Base-by-base conservation (phyloP, 1,284 basidiomycete species). In the Fomes fomentarius region DNA sequence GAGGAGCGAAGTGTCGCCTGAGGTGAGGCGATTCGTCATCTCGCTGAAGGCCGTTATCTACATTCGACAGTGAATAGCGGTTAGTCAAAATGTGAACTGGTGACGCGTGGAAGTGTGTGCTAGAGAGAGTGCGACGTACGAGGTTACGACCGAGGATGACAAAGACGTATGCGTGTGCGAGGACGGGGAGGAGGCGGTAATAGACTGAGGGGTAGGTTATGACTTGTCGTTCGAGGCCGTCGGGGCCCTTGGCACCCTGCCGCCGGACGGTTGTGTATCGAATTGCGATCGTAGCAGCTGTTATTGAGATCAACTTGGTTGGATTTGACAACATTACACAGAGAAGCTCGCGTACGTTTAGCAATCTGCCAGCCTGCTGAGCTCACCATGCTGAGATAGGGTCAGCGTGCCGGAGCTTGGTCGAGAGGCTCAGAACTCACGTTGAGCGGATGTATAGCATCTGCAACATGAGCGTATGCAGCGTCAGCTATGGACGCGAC, bases 251-350 rank as follows among this genome's bases (percentile, higher is more conserved):
- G 58, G 78, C 75, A 11, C 87, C 85, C 69, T 93, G 91, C 33
- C 91, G 74, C 7, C 91, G 82, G 28, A 91, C 84, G 12, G 84
- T 85, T 5, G 83, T 77, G 64, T 94, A 94, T 2, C 91, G 82
- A 26, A 91, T 83, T 0, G 89, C 78, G 41, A 93, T 80, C 0
- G 90, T 91, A 0, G 80, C 81, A 50, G 83, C 90, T 84, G n/a
- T n/a, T n/a, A n/a, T n/a, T n/a, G n/a, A n/a, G n/a, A n/a, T n/a
- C n/a, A n/a, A n/a, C n/a, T n/a, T n/a, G n/a, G n/a, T n/a, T n/a
- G n/a, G n/a, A n/a, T n/a, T n/a, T n/a, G n/a, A n/a, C n/a, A n/a
- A n/a, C n/a, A n/a, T n/a, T n/a, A n/a, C n/a, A n/a, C n/a, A n/a
- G n/a, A n/a, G n/a, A n/a, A n/a, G n/a, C n/a, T n/a, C n/a, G n/a